phyloP scores from a whole-genome alignment of 768 basidiomycete species.

The Rhizopogon vinicolor region DNA sequence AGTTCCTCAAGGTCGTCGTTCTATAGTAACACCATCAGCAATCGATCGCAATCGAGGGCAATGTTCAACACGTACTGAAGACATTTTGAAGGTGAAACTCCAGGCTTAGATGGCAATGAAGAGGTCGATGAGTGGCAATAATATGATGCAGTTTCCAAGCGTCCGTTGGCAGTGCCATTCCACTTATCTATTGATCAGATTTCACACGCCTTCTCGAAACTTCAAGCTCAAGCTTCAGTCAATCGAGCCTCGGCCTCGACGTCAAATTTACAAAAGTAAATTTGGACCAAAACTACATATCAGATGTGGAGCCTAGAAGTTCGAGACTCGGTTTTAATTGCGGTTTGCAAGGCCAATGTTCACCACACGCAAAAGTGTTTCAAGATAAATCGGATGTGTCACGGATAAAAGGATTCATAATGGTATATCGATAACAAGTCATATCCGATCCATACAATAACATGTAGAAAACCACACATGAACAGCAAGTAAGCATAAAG shows the following conservation, averaged over 20 bases:
- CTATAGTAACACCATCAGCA: conserved; percentile 20
- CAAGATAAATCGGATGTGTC: background rate
- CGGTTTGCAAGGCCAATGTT: background rate
- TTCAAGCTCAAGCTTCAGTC: background rate
- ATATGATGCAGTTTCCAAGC: conserved; percentile 12
- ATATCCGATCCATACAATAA: conserved; percentile 6
- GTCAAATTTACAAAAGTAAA: background rate
- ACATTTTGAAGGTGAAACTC: conserved; percentile 37
- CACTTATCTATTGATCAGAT: conserved; percentile 45
- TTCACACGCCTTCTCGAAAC: conserved; percentile 50
- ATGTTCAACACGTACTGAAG: conserved; percentile 37
- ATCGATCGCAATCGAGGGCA: background rate
- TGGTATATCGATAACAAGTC: conserved; percentile 10
- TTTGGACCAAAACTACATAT: background rate
- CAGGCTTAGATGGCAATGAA: background rate
- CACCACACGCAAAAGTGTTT: background rate
- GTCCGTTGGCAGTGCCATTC: conserved; percentile 9
- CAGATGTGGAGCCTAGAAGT: too few relatives aligned
- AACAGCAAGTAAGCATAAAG: conserved; percentile 19
- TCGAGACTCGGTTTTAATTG: background rate
- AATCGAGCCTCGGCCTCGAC: background rate
- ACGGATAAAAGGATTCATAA: background rate
- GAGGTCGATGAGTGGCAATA: conserved; percentile 8
- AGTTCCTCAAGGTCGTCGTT: conserved; percentile 71
- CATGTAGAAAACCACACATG: conserved; percentile 11